Conservation (phyloP, 768 basidiomycete species). For the Suillus variegatus region DNA sequence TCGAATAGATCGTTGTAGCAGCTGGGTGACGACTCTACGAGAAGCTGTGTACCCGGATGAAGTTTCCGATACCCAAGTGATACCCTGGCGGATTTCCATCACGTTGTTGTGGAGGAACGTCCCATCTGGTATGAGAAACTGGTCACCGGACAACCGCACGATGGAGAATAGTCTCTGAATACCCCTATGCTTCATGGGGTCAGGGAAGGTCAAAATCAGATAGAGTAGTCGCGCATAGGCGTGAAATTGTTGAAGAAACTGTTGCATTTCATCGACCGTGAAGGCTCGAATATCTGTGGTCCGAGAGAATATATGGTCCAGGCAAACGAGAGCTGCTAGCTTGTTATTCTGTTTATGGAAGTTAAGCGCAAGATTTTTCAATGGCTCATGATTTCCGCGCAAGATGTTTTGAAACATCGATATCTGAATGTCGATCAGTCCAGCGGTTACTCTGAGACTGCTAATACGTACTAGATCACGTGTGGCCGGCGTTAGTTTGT, state of each 20-base stretch:
- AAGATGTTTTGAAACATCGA: constrained; percentile 40
- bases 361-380: constrained; percentile 32
- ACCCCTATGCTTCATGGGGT: constrained; percentile 24
- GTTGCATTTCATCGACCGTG: constrained; percentile 26
- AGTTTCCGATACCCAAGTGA: not conserved
- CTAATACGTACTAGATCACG: constrained; percentile 16
- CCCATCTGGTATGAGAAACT: not conserved
- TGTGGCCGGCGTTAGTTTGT: constrained; percentile 10
- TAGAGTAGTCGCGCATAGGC: constrained; percentile 36
- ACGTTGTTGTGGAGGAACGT: not conserved
- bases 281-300: constrained; percentile 27
- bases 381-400: constrained; percentile 20
- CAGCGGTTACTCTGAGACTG: constrained; percentile 17
- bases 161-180: constrained; percentile 40
- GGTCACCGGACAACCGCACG: constrained; percentile 25
- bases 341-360: constrained; percentile 34
- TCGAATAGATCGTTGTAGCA: constrained; percentile 27
- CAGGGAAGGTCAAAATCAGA: constrained; percentile 25
- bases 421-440: constrained; percentile 16
- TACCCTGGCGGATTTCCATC: not conserved
- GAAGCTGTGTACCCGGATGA: constrained; percentile 11
- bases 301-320: constrained; percentile 42
- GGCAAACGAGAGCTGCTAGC: constrained; percentile 42
- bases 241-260: constrained; percentile 35
- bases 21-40: constrained; percentile 19